Conservation (phyloP, 345 rosid genomes). For the Sisymbrium irio region DNA sequence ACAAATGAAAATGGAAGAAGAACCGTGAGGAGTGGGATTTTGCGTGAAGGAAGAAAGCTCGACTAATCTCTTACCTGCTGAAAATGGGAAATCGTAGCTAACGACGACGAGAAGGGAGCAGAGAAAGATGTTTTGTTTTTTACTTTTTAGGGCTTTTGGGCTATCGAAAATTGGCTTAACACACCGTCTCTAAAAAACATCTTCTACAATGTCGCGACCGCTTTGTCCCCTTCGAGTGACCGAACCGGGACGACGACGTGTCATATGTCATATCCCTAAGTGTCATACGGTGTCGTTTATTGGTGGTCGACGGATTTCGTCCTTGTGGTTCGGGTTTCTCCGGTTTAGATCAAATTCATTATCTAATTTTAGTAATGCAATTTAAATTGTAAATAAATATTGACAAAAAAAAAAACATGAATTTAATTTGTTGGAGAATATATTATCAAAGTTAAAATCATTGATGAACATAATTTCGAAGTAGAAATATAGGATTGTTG, state of each 20-base stretch:
- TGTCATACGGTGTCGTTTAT: slow-evolving; percentile 11
- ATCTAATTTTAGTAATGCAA: no score
- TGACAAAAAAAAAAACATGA: background rate
- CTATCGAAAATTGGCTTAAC: background rate
- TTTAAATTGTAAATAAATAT: no score
- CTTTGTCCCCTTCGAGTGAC: background rate
- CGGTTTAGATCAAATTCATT: background rate
- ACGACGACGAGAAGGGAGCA: background rate
- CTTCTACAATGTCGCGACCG: background rate
- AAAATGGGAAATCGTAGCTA: background rate
- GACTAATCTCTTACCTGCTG: background rate
- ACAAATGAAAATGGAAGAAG: background rate
- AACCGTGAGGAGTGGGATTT: background rate
- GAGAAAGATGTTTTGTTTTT: background rate
- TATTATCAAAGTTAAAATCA: background rate
- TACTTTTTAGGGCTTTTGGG: background rate
- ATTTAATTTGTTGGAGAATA: background rate
- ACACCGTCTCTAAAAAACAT: background rate
- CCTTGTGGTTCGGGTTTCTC: background rate
- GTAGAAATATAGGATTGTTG: background rate
- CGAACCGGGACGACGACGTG: background rate
- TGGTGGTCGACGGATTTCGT: background rate
- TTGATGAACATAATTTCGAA: background rate
- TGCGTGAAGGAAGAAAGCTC: background rate
- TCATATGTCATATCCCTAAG: background rate